A percentile compares a stretch with the other conserved stretches of the same genome.
Conservation (phyloP, 2,329 filamentous ascomycete genomes). For the Blumeria graminis region DNA sequence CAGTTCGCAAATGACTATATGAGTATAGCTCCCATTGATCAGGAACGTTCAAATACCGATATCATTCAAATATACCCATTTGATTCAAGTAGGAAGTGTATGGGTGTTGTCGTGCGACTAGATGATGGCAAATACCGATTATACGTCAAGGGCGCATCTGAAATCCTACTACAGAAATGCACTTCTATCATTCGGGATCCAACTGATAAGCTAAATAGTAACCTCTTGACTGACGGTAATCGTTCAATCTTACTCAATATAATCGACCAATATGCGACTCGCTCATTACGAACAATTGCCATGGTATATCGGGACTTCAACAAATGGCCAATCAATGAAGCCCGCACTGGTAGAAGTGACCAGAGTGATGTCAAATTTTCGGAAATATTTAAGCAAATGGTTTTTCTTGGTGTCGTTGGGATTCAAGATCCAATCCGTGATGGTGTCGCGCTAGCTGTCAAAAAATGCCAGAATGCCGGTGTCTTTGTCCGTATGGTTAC, state of each 20-base stretch:
- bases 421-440: slow-evolving; percentile 51
- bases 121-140: slow-evolving; percentile 19
- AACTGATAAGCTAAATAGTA: slow-evolving; percentile 30
- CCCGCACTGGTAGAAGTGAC: slow-evolving; percentile 33
- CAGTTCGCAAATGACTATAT: slow-evolving; percentile 41
- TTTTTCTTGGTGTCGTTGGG: slow-evolving; percentile 46
- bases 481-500: slow-evolving; percentile 54
- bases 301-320: slow-evolving; percentile 51
- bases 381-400: slow-evolving; percentile 46
- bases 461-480: slow-evolving; percentile 40
- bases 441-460: slow-evolving; percentile 42
- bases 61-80: slow-evolving; percentile 26
- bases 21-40: slow-evolving; percentile 33
- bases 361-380: slow-evolving; percentile 37
- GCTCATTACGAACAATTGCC: slow-evolving; percentile 52
- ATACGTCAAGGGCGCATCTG: slow-evolving; percentile 29
- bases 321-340: slow-evolving; percentile 36
- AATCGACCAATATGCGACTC: slow-evolving; percentile 36
- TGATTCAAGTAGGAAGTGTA: slow-evolving; percentile 33
- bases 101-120: slow-evolving; percentile 37
- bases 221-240: slow-evolving; percentile 29
- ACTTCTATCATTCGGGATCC: slow-evolving; percentile 28
- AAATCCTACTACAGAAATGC: slow-evolving; percentile 23
- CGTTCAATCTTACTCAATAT: slow-evolving; percentile 26
- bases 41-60: slow-evolving; percentile 36